Evolutionary conservation across 163 green algal genomes (phyloP), one percentile per base, ranked within the genome.

Genomic region (Scenedesmus sp.): DNA sequence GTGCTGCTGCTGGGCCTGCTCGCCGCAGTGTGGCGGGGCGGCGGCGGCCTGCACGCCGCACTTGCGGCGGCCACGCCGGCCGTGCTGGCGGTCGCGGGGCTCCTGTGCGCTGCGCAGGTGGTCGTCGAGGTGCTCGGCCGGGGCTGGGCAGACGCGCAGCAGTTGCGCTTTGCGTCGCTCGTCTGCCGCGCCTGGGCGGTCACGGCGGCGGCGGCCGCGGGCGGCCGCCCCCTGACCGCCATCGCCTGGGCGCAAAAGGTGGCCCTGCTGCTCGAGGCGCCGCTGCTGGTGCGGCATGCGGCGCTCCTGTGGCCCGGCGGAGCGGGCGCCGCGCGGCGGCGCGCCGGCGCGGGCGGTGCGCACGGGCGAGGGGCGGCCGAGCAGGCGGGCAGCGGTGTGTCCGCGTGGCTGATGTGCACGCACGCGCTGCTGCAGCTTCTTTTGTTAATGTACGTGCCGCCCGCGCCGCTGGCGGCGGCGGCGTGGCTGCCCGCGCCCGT

Each of bases 371-470:
- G 20, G 0, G 29, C 26, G 44, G 33, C 18, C 15, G 45, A 47
- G 39, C 39, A 47, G 39, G 39, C 7, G 39, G 7, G 39, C 39
- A 47, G 39, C 39, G 39, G 7, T 17, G 53, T 34, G 42, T 60
- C 29, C 3, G 66, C 69, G 11, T 65, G 51, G 53, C 69, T 77
- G 69, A 22, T 65, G n/a, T 66, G 69, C 26, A 14, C 65, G 34
- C 69, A 77, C n/a, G n/a, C n/a, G n/a, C 53, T 77, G 53, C 36
- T 77, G 69, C 69, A 77, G 69, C 53, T 77, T 33, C 39, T 63
- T 17, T 17, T 66, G n/a, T 2, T 64, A 17, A 51, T 77, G 31
- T 77, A 66, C 54, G 69, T 77, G 20, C 53, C 69, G 4, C 69
- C 69, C 36, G 53, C 53, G 2, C 69, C 69, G 1, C 11, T 77